These are phyloP conservation scores for Clavariopsis aquatica DNA, from an alignment of 495 filamentous ascomycete genomes.

Conservation along the genomic window DNA sequence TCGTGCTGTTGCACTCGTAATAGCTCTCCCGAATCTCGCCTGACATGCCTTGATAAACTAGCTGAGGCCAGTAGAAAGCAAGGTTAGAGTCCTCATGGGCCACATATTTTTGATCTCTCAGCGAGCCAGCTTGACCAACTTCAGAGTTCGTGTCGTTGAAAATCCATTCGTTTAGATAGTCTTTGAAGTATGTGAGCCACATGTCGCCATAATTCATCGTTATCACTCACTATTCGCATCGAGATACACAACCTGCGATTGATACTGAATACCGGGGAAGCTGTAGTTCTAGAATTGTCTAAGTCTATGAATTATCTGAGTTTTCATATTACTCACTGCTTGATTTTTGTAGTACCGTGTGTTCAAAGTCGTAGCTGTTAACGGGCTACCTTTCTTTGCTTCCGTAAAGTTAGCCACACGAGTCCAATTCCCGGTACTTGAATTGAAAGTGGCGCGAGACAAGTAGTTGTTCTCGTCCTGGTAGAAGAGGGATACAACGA, in stretches of 20 bases:
- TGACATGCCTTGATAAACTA: slow-evolving; percentile 18
- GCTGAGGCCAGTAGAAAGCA: slow-evolving; percentile 22
- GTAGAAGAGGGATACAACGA: slow-evolving; percentile 13
- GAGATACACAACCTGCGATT: slow-evolving; percentile 15
- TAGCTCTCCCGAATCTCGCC: slow-evolving; percentile 17
- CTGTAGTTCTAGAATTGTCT: slow-evolving; percentile 16
- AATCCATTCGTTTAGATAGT: slow-evolving; percentile 26
- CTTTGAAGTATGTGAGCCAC: slow-evolving; percentile 10
- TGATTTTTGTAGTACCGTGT: slow-evolving; percentile 18
- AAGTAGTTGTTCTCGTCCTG: slow-evolving; percentile 15
- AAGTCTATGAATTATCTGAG: background rate
- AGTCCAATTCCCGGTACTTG: slow-evolving; percentile 30
- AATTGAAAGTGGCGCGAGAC: slow-evolving; percentile 23
- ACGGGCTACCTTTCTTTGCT: slow-evolving; percentile 14
- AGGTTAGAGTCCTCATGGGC: slow-evolving; percentile 10
- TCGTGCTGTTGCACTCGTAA: slow-evolving; percentile 16
- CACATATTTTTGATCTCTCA: slow-evolving; percentile 24
- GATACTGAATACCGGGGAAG: slow-evolving; percentile 11
- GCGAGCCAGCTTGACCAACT: slow-evolving; percentile 13
- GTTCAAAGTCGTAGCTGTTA: slow-evolving; percentile 14
- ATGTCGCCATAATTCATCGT: no score
- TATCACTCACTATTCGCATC: slow-evolving; percentile 9
- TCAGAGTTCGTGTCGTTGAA: slow-evolving; percentile 18
- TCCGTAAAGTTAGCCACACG: slow-evolving; percentile 10
- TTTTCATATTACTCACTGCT: background rate